Base-by-base conservation (phyloP, 2,329 filamentous ascomycete species). In the Colletotrichum sp. region DNA sequence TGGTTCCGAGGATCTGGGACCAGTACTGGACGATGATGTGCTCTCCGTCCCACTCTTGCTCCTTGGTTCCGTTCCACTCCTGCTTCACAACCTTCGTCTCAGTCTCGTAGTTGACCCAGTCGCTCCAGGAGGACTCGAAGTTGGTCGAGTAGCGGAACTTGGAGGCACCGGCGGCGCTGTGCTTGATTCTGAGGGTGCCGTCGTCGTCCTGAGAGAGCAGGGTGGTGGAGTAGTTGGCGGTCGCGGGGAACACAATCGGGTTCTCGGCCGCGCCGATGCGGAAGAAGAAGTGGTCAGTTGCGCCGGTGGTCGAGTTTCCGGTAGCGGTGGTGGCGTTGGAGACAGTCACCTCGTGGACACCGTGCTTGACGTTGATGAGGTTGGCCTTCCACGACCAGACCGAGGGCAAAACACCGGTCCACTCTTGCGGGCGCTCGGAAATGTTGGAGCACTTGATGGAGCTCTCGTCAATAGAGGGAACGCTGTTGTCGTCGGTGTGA, bases 21-120 rank as follows among this genome's bases (percentile, higher is more conserved):
- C 89, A 94, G 81, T 93, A 94, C 79, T 93, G 91, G n/a, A 93
- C 87, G 26, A 89, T 87, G 44, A 93, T 86, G 79, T 93, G 92
- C 57, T 93, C 88, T 28, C 91, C 92, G 28, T 87, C 79, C 92
- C 92, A 94, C 60, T 82, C 82, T 81, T 94, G 92, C 5, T 86
- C 79, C 32, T 87, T 84, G 2, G 90, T 91, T 21, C 92, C 92
- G 12, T 85, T 87, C 92, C 92, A 93, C 5, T 84, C 78, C 75
- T 89, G 87, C 65, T 85, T 81, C 21, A 85, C 78, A 30, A 92
- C 83, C 18, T 86, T 87, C 9, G 90, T 90, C 7, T 86, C 87
- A 39, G 89, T 88, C 30, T 79, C 80, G 80, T 93, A 93, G 21
- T 87, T 82, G 24, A 85, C 81, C 92, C 92, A 94, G 5, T 89